Evolutionary conservation across 768 basidiomycete genomes (phyloP).

Genomic region (Podaxis carcinomalis): DNA sequence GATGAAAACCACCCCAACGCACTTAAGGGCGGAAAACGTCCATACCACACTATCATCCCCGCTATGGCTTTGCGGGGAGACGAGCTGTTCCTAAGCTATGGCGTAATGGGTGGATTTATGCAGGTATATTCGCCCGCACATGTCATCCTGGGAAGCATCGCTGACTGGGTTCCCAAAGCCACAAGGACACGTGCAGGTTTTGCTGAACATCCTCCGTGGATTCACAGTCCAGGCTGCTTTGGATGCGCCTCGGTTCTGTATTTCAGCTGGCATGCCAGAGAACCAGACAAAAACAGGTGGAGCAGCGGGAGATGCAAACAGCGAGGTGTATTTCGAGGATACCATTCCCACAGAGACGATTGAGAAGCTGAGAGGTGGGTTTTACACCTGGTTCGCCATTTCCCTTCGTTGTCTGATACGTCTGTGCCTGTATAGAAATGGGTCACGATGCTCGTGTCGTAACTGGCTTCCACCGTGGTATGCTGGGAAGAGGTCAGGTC

Average conservation of each 20-base stretch:
- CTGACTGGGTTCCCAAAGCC: conserved; percentile 45
- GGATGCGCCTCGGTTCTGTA: conserved; percentile 95
- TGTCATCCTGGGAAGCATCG: neutral
- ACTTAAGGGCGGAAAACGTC: conserved; percentile 78
- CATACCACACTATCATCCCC: conserved; percentile 92
- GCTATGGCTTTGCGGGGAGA: conserved; percentile 74
- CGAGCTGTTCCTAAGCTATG: conserved; percentile 85
- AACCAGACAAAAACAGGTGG: conserved; percentile 39
- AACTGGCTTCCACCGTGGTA: conserved; percentile 52
- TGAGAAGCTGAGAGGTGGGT: conserved; percentile 60
- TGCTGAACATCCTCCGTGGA: conserved; percentile 86
- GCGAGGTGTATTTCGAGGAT: conserved; percentile 88
- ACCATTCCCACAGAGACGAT: conserved; percentile 63
- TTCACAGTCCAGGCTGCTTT: conserved; percentile 86
- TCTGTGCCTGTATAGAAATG: conserved; percentile 51
- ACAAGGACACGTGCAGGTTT: conserved; percentile 93
- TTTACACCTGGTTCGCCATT: neutral
- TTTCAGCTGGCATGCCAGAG: conserved; percentile 78
- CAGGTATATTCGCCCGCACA: conserved; percentile 42
- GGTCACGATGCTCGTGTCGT: conserved; percentile 78
- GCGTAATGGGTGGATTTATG: conserved; percentile 93
- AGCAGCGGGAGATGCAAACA: conserved; percentile 66
- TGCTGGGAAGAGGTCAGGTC: conserved; percentile 84
- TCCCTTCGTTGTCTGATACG: neutral
- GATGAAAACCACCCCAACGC: conserved; percentile 82